phyloP scores from a whole-genome alignment of 169 alveolate species.

The Cyclospora cayetanensis region DNA sequence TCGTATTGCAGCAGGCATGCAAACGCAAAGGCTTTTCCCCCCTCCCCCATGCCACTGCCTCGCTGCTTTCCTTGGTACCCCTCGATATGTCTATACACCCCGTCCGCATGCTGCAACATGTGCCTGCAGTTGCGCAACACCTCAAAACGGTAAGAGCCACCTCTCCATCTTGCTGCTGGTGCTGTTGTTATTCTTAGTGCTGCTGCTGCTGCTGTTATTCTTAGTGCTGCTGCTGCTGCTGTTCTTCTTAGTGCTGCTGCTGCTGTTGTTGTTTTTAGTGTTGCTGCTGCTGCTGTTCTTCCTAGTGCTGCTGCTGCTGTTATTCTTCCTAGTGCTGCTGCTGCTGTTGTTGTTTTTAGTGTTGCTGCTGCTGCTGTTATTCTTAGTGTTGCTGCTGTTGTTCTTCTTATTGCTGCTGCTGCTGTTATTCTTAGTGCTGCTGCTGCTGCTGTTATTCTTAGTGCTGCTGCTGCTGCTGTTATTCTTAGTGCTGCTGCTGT shows the following conservation, averaged over 20 bases:
- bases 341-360: background rate
- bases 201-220: background rate
- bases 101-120: slow-evolving; percentile 24
- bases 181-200: background rate
- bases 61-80: background rate
- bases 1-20: background rate
- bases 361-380: background rate
- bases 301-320: background rate
- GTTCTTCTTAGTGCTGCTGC: background rate
- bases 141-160: background rate
- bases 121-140: background rate
- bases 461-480: slow-evolving; percentile 47
- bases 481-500: no score
- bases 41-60: background rate
- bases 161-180: background rate
- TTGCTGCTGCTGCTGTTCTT: background rate
- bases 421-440: no score
- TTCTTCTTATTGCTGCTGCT: background rate
- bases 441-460: background rate
- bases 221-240: background rate
- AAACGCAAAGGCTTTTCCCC: background rate
- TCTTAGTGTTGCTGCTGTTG: background rate
- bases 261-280: background rate
- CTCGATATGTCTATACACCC: slow-evolving; percentile 40
- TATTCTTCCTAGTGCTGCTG: background rate